phyloP scores from a whole-genome alignment of 352 stramenopile genomes.

The Phytophthora agathidicida region DNA sequence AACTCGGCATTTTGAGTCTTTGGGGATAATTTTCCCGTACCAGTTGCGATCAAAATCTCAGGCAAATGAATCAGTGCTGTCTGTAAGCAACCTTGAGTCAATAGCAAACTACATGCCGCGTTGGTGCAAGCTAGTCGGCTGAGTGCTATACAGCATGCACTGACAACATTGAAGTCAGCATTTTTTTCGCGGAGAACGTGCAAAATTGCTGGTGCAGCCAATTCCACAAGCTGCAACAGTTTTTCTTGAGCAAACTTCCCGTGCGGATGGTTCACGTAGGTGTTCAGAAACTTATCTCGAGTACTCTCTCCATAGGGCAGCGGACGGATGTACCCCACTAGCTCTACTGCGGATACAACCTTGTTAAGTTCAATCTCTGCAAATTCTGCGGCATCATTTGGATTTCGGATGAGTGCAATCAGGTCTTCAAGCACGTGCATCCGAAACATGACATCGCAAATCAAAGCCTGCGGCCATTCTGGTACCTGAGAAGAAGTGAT shows the following conservation, averaged over 20 bases:
- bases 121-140: constrained; percentile 73
- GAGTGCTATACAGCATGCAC: constrained; percentile 59
- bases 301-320: constrained; percentile 58
- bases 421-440: constrained; percentile 78
- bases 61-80: constrained; percentile 63
- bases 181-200: constrained; percentile 64
- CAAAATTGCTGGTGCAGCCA: constrained; percentile 61
- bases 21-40: constrained; percentile 7
- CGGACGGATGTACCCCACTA: constrained; percentile 64
- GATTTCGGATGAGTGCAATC: constrained; percentile 50
- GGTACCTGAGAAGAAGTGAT: constrained; percentile 56
- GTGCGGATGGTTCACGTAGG: constrained; percentile 28
- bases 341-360: constrained; percentile 58
- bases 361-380: constrained; percentile 42
- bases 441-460: constrained; percentile 66
- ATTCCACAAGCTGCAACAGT: constrained; percentile 49
- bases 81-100: constrained; percentile 61
- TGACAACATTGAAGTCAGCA: constrained; percentile 36
- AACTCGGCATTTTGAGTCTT: constrained; percentile 26
- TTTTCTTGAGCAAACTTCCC: constrained; percentile 51
- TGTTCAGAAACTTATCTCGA: constrained; percentile 50
- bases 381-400: constrained; percentile 60
- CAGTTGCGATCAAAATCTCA: constrained; percentile 39
- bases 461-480: constrained; percentile 58
- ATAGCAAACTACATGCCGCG: constrained; percentile 43